These are phyloP conservation scores for Russula compacta DNA, from an alignment of 768 basidiomycete genomes.

Conservation along the genomic window DNA sequence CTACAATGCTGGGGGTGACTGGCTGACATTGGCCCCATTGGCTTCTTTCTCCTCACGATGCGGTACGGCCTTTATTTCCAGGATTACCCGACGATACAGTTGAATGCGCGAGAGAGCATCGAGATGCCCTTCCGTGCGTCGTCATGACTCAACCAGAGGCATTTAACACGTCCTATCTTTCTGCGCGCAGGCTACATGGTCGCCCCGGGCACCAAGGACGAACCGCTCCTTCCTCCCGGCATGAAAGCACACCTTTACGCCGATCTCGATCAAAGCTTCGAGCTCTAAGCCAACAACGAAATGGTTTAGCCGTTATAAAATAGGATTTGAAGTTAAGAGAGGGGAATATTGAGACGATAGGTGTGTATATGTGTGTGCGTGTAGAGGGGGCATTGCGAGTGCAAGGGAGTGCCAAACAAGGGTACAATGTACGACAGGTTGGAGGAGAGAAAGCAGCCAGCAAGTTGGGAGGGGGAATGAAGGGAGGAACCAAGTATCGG, in stretches of 20 bases:
- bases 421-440: conserved; percentile 3
- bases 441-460: not conserved
- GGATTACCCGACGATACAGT: conserved; percentile 86
- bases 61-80: conserved; percentile 24
- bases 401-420: not conserved
- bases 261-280: conserved; percentile 82
- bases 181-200: conserved; percentile 35
- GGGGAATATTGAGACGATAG: not conserved
- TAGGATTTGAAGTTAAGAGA: not conserved
- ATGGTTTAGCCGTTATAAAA: not conserved
- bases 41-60: not conserved
- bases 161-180: not conserved
- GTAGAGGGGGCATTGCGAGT: not conserved
- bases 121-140: conserved; percentile 95
- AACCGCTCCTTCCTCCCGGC: conserved; percentile 77
- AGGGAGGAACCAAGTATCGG: not conserved
- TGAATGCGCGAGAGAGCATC: conserved; percentile 82
- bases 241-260: conserved; percentile 82
- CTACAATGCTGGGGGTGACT: not conserved
- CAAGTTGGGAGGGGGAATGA: not conserved
- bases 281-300: conserved; percentile 40
- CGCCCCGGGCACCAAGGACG: conserved; percentile 31
- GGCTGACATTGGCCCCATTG: not conserved
- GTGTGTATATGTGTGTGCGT: not conserved
- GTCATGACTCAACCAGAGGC: not conserved